Conservation (phyloP, 2,329 filamentous ascomycete species). For the Acrodontium crateriforme region DNA sequence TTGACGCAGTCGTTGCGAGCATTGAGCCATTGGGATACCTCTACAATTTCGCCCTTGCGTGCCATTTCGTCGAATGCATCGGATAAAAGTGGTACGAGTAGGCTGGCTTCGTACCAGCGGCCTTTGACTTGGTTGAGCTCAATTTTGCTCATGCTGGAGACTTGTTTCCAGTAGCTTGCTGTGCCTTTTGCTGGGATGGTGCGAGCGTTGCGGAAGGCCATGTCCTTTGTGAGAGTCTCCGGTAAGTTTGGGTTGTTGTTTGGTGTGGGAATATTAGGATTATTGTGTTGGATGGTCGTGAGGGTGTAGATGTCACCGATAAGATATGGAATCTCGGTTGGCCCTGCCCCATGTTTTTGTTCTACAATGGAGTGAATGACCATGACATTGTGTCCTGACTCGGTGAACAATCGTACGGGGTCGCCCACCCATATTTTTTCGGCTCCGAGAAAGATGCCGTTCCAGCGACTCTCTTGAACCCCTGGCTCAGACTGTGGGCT, state of each 20-base stretch:
- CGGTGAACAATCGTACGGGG: slow-evolving; percentile 36
- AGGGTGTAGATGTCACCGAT: slow-evolving; percentile 41
- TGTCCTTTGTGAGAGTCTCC: slow-evolving; percentile 37
- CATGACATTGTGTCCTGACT: slow-evolving; percentile 35
- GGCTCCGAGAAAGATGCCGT: slow-evolving; percentile 42
- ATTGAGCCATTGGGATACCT: slow-evolving; percentile 24
- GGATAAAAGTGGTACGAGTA: slow-evolving; percentile 32
- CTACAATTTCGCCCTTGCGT: slow-evolving; percentile 19
- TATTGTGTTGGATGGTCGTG: slow-evolving; percentile 25
- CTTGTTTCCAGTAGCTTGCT: slow-evolving; percentile 32
- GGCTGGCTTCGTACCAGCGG: slow-evolving; percentile 45
- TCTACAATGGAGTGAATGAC: slow-evolving; percentile 33
- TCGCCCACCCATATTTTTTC: slow-evolving; percentile 50
- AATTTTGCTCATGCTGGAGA: slow-evolving; percentile 19
- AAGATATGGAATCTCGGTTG: neutral
- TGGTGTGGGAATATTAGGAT: slow-evolving; percentile 17
- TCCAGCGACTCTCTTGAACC: slow-evolving; percentile 32
- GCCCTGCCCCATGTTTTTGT: slow-evolving; percentile 16
- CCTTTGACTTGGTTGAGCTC: slow-evolving; percentile 40
- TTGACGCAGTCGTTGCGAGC: slow-evolving; percentile 21
- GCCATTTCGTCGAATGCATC: slow-evolving; percentile 12
- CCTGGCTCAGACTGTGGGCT: slow-evolving; percentile 24
- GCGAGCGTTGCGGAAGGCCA: slow-evolving; percentile 33
- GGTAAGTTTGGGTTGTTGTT: slow-evolving; percentile 32
- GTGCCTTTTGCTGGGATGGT: slow-evolving; percentile 25